Evolutionary conservation across 345 rosid species (phyloP).

Genomic region (Eucalyptus sp.): DNA sequence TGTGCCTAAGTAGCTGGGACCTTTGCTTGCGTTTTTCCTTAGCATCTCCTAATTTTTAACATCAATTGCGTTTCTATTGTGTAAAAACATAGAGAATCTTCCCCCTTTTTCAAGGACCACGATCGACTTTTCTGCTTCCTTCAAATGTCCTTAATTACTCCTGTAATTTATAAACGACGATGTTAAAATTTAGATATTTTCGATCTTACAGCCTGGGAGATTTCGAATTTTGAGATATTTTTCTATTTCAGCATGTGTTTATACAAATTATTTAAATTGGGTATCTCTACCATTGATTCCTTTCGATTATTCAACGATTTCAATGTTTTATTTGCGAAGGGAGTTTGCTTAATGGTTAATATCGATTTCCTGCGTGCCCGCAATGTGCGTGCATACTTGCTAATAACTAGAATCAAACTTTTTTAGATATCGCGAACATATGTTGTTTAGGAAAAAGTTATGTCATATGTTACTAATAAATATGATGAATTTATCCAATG

Average conservation of each 20-base stretch:
- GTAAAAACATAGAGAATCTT: not conserved
- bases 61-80: not conserved
- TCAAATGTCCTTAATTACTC: not conserved
- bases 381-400: not conserved
- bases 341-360: not conserved
- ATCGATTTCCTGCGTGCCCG: accelerated
- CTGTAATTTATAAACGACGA: not conserved
- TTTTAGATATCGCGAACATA: not conserved
- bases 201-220: not conserved
- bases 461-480: not conserved
- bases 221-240: not conserved
- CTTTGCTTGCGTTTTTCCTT: not conserved
- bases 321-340: not conserved
- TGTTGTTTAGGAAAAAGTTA: not conserved
- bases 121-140: not conserved
- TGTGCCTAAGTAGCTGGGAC: not conserved
- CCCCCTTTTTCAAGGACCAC: not conserved
- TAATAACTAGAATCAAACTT: not conserved
- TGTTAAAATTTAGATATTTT: not conserved
- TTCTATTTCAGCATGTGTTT: not conserved
- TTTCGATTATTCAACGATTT: not conserved
- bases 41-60: not conserved
- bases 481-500: not conserved
- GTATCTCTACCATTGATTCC: not conserved
- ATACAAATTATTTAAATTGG: not conserved